Evolutionary conservation across 495 filamentous ascomycete genomes (phyloP), one percentile per base, ranked within the genome.

Genomic region (Trichoderma parareesei): DNA sequence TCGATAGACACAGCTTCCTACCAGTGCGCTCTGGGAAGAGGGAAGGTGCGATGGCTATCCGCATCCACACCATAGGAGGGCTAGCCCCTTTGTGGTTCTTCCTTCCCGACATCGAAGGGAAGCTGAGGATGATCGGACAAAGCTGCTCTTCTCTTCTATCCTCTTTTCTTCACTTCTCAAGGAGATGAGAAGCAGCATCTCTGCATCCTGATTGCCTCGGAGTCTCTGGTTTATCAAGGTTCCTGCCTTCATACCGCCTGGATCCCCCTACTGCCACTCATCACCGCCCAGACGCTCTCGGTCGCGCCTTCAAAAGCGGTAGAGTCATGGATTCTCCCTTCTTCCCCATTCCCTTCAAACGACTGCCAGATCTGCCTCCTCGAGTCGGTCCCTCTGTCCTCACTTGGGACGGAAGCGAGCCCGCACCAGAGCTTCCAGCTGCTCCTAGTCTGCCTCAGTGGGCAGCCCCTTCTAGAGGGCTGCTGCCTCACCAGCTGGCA

Each of bases 21-120:
- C 27, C 53, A 57, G 27, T 37, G 27, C 27, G 8, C 37, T 14
- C 53, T 11, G 18, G 10, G 27, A 57, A 57, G 33, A 57, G 37
- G 53, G 53, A 57, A 57, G 53, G 53, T 27, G 37, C 53, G 53
- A 57, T 57, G 20, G 20, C 53, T 57, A 16, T 27, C 46, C 18
- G 20, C 37, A 57, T 55, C 53, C 18, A 35, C 53, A 5, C 53
- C 53, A 20, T 35, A 57, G 53, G 27, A 14, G 53, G 53, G 16
- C 33, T 57, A 57, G 20, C 33, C 53, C 27, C 53, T 27, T 55
- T 2, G 48, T 18, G 4, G 5, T 14, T 27, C 27, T 38, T 37
- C 10, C 27, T 37, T 27, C 8, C 37, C 1, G 27, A 16, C 10
- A 14, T 13, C 27, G 33, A n/a, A 37, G 37, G 14, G 53, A 37